Evolutionary conservation across 495 filamentous ascomycete species (phyloP).

Genomic region (Trichocladium uniseriatum): DNA sequence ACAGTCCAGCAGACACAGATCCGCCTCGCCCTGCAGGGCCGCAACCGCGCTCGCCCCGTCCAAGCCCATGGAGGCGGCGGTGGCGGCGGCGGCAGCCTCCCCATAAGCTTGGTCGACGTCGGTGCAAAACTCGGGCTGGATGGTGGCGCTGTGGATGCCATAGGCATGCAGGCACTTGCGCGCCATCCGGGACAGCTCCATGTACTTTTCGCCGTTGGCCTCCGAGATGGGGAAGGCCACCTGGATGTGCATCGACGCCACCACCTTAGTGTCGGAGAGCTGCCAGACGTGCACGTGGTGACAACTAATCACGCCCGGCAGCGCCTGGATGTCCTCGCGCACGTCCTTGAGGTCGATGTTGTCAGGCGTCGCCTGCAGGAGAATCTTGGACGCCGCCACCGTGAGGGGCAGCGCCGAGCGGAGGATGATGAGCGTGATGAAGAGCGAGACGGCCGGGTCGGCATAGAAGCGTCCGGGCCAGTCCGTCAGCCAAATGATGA

Average conservation of each 20-base stretch:
- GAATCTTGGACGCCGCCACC: constrained; percentile 83
- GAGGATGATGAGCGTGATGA: constrained; percentile 94
- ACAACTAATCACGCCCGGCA: constrained; percentile 76
- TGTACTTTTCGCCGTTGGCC: constrained; percentile 69
- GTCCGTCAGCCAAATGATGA: constrained; percentile 82
- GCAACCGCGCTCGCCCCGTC: constrained; percentile 34
- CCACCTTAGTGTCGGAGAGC: constrained; percentile 82
- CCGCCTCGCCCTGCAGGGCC: constrained; percentile 45
- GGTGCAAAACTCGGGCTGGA: constrained; percentile 87
- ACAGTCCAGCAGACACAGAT: constrained; percentile 74
- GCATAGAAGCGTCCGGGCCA: constrained; percentile 59
- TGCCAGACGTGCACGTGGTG: constrained; percentile 99
- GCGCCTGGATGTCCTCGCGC: constrained; percentile 75
- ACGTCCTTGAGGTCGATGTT: constrained; percentile 83
- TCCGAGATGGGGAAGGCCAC: constrained; percentile 63
- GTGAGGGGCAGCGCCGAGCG: constrained; percentile 84
- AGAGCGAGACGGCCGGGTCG: constrained; percentile 86
- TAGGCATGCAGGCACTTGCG: constrained; percentile 84
- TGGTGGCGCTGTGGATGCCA: constrained; percentile 95
- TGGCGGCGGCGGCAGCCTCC: constrained; percentile 19
- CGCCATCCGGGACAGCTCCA: constrained; percentile 73
- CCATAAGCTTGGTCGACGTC: constrained; percentile 38
- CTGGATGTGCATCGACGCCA: constrained; percentile 87
- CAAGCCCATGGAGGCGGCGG: constrained; percentile 23
- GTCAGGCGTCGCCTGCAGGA: constrained; percentile 85